Evolutionary conservation across 129 eudicot genomes (phyloP).

Genomic region (Sambucus nigra): DNA sequence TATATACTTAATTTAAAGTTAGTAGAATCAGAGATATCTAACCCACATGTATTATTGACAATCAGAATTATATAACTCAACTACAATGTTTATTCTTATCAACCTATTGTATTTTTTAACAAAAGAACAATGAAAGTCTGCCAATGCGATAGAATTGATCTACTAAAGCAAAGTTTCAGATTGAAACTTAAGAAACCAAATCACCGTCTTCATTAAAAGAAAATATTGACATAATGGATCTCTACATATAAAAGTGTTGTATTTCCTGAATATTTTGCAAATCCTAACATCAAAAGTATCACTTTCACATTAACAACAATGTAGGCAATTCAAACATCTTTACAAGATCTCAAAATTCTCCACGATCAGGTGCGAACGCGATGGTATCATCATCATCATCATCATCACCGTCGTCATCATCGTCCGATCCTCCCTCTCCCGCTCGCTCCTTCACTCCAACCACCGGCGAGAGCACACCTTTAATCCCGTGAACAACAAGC

Average conservation of each 20-base stretch:
- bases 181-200: neutral
- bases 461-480: constrained; percentile 23
- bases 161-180: neutral
- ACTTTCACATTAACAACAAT: neutral
- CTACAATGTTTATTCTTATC: too few relatives aligned
- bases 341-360: neutral
- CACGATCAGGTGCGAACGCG: constrained; percentile 1
- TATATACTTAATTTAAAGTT: too few relatives aligned
- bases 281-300: neutral
- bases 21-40: too few relatives aligned
- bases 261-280: neutral
- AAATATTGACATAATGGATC: neutral
- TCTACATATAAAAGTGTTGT: neutral
- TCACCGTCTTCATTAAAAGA: neutral
- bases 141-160: neutral
- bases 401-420: neutral
- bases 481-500: constrained; percentile 67
- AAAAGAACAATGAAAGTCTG: too few relatives aligned
- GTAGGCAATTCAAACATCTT: neutral
- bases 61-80: too few relatives aligned
- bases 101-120: too few relatives aligned
- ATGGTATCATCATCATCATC: too few relatives aligned
- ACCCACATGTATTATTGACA: too few relatives aligned
- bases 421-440: neutral
- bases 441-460: constrained; percentile 1